Conservation (phyloP, 495 filamentous ascomycete species). For the Lichina pygmaea region DNA sequence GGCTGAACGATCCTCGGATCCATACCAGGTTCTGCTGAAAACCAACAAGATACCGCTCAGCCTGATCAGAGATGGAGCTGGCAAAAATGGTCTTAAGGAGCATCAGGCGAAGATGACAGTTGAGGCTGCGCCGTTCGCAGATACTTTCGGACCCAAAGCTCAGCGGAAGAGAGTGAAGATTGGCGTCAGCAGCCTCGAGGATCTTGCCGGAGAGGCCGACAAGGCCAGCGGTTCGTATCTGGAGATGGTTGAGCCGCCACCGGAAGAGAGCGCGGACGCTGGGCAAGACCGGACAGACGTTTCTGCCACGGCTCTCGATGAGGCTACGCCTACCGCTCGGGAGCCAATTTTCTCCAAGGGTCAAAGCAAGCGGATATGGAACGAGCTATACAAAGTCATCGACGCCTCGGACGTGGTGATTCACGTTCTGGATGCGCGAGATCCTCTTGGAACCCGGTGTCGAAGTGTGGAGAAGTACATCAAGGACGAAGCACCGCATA, state of each 20-base stretch:
- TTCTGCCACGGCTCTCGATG: conserved; percentile 1
- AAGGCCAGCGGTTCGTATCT: conserved; percentile 55
- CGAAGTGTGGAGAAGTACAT: conserved; percentile 85
- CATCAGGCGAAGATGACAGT: conserved; percentile 88
- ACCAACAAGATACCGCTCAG: conserved; percentile 83
- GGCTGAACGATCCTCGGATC: conserved; percentile 67
- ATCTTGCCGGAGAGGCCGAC: conserved; percentile 52
- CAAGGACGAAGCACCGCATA: conserved; percentile 74
- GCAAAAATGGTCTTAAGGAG: conserved; percentile 60
- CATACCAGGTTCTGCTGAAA: conserved; percentile 77
- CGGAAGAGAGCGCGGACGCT: conserved; percentile 15
- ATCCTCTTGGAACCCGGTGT: conserved; percentile 76
- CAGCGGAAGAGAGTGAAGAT: conserved; percentile 82
- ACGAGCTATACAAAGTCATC: conserved; percentile 94
- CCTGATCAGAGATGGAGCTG: conserved; percentile 37
- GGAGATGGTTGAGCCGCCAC: conserved; percentile 44
- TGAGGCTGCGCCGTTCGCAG: conserved; percentile 58
- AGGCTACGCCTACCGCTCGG: conserved; percentile 24
- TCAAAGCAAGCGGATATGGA: conserved; percentile 87
- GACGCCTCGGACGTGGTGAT: conserved; percentile 91
- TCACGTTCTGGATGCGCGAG: conserved; percentile 80
- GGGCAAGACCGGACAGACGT: conserved; percentile 3
- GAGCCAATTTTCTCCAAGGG: conserved; percentile 89
- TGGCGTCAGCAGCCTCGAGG: conserved; percentile 48
- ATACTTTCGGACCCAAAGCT: conserved; percentile 81